Evolutionary conservation across 768 basidiomycete genomes (phyloP), one percentile per base, ranked within the genome.

Genomic region (Suillus paluster): DNA sequence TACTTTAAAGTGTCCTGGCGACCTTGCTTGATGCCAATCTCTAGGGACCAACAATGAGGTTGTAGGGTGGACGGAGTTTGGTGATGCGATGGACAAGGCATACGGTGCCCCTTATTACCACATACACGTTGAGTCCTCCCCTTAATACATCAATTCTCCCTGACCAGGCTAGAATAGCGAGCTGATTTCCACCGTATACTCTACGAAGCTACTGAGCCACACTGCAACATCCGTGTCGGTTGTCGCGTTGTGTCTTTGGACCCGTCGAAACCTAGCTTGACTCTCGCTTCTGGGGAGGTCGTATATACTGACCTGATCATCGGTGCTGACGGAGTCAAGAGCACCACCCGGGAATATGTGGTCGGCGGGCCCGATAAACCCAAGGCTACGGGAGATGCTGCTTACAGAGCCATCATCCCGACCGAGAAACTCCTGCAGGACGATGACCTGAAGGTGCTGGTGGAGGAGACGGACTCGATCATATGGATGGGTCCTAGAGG

Each of bases 311-410:
- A 85, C 59, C 63, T 85, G 21, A 70, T 85, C 41, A 76, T 85
- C 19, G 83, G 83, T 3, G 81, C 82, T 3, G 84, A 86, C 61
- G 84, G 84, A 10, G 76, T 83, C 58, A 86, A 83, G 72, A 86
- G 85, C 64, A 62, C 73, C 12, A 67, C 85, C 1, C 81, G 83
- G 3, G 71, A 83, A 64, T 75, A 81, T 41, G 79, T 83, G 38
- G 80, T 87, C n/a, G 80, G 85, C 0, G 80, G 79, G 0, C 73
- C 73, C 0, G 77, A 81, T 46, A 77, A 79, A 30, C 77, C 82
- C 0, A 80, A 78, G 0, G 78, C 84, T 7, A 89, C 89, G 0
- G 89, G 88, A 0, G 87, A 90, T 64, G 83, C 86, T 0, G 88
- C 86, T 0, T 89, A 87, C 68, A 80, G 89, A 57, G 83, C 84